Conservation (phyloP, 2,329 filamentous ascomycete species). For the Lachnellula cervina region DNA sequence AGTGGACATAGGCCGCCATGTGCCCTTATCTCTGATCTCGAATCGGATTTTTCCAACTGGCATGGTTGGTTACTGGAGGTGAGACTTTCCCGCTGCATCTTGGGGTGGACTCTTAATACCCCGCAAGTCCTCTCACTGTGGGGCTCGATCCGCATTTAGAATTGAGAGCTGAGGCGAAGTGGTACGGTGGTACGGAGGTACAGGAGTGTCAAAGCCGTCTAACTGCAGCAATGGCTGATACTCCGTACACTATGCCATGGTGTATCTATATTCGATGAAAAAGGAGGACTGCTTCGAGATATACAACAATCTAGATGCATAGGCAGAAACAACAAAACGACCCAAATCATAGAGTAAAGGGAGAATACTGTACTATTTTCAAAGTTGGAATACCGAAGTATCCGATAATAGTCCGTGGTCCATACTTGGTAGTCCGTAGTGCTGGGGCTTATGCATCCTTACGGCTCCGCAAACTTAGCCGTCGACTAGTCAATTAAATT, state of each 20-base stretch:
- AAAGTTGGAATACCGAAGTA: not conserved
- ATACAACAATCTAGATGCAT: too few species aligned
- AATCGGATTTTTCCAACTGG: constrained; percentile 6
- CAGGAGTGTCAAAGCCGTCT: too few species aligned
- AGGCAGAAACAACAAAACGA: too few species aligned
- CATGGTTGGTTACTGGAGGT: constrained; percentile 1
- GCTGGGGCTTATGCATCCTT: not conserved
- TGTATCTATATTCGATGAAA: too few species aligned
- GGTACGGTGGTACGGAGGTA: not conserved
- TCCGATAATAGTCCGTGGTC: not conserved
- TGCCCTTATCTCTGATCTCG: constrained; percentile 2
- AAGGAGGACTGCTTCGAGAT: too few species aligned
- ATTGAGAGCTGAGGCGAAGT: not conserved
- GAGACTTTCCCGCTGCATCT: constrained; percentile 5
- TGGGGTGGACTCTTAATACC: constrained; percentile 2
- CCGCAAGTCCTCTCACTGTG: not conserved
- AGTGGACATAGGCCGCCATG: constrained; percentile 18
- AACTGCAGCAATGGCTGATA: too few species aligned
- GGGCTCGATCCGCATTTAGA: constrained; percentile 2
- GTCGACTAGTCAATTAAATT: not conserved
- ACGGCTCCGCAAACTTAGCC: not conserved
- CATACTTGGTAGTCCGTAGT: not conserved
- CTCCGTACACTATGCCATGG: too few species aligned
- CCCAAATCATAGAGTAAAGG: too few species aligned
- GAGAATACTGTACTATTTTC: too few species aligned